Evolutionary conservation across 352 stramenopile genomes (phyloP).

Genomic region (Pythium folliculosum): DNA sequence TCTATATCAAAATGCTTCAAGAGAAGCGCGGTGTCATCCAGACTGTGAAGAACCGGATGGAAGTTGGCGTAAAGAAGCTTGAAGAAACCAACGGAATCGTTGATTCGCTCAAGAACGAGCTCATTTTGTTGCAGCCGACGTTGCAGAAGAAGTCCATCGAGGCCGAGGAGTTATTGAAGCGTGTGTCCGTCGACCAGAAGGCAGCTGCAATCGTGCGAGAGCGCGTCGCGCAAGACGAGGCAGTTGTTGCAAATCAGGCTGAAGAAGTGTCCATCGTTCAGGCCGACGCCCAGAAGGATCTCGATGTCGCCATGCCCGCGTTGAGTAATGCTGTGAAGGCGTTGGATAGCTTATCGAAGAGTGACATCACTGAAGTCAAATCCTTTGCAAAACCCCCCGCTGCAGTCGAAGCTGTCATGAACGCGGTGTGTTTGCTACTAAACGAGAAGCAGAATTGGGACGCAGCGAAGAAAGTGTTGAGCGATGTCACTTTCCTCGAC

Average conservation of each 20-base stretch:
- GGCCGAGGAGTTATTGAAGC: constrained; percentile 90
- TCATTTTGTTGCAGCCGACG: constrained; percentile 92
- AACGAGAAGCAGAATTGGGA: constrained; percentile 94
- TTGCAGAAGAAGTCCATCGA: constrained; percentile 90
- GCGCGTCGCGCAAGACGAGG: constrained; percentile 90
- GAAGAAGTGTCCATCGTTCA: constrained; percentile 91
- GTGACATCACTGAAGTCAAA: constrained; percentile 94
- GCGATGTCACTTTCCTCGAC: constrained; percentile 88
- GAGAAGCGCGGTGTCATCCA: constrained; percentile 84
- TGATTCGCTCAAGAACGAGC: constrained; percentile 90
- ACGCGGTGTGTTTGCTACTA: constrained; percentile 92
- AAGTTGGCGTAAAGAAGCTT: constrained; percentile 92
- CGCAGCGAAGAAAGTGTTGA: constrained; percentile 89
- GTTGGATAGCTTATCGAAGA: constrained; percentile 90
- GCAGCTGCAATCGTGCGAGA: constrained; percentile 89
- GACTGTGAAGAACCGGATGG: constrained; percentile 88
- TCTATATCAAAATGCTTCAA: constrained; percentile 93
- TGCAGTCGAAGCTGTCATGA: constrained; percentile 94
- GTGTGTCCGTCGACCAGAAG: constrained; percentile 92
- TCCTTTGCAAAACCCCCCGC: constrained; percentile 93
- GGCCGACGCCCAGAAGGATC: constrained; percentile 91
- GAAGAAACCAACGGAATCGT: constrained; percentile 95
- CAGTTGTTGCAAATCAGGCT: constrained; percentile 88
- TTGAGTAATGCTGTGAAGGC: constrained; percentile 89
- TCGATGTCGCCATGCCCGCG: constrained; percentile 92